Percentiles rank a stretch among this genome's conserved stretches.
These are phyloP conservation scores for Boletus pseudo-olivaceus DNA, from an alignment of 768 basidiomycete genomes.

Conservation along the genomic window DNA sequence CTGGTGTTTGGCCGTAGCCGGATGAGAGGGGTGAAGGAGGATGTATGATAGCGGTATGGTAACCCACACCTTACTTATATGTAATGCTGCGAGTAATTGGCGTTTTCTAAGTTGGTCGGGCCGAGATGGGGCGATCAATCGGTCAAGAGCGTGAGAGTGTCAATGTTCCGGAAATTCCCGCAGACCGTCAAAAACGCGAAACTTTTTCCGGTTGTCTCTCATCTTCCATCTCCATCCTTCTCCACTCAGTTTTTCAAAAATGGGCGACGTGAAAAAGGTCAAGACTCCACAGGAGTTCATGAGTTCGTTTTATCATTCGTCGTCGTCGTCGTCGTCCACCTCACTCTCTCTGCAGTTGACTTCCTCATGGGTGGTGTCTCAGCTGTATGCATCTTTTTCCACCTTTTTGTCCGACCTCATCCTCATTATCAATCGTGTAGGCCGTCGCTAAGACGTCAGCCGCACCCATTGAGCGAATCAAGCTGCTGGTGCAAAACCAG, in stretches of 20 bases:
- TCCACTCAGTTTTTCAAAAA: slow-evolving; percentile 59
- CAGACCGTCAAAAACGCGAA: slow-evolving; percentile 39
- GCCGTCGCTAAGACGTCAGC: slow-evolving; percentile 99
- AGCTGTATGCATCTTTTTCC: slow-evolving; percentile 53
- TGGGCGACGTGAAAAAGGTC: slow-evolving; percentile 80
- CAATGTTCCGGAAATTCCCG: slow-evolving; percentile 30
- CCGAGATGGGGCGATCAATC: background rate
- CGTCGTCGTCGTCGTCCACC: background rate
- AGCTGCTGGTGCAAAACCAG: slow-evolving; percentile 98
- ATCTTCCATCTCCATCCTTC: slow-evolving; percentile 44
- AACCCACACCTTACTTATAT: slow-evolving; percentile 11
- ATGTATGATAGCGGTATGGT: slow-evolving; percentile 19
- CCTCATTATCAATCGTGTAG: slow-evolving; percentile 40
- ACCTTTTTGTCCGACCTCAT: background rate
- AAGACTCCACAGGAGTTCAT: slow-evolving; percentile 93
- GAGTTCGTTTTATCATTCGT: slow-evolving; percentile 37
- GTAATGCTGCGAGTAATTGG: slow-evolving; percentile 16
- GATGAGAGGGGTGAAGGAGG: slow-evolving; percentile 1
- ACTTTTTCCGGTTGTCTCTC: slow-evolving; percentile 46
- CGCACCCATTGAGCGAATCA: slow-evolving; percentile 99
- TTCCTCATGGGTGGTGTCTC: slow-evolving; percentile 98
- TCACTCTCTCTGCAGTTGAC: slow-evolving; percentile 54
- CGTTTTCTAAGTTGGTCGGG: background rate
- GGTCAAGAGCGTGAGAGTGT: slow-evolving; percentile 29
- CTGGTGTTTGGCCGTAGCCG: slow-evolving; percentile 29